Base-by-base conservation (phyloP, 768 basidiomycete species). In the Hygrocybe punicea region DNA sequence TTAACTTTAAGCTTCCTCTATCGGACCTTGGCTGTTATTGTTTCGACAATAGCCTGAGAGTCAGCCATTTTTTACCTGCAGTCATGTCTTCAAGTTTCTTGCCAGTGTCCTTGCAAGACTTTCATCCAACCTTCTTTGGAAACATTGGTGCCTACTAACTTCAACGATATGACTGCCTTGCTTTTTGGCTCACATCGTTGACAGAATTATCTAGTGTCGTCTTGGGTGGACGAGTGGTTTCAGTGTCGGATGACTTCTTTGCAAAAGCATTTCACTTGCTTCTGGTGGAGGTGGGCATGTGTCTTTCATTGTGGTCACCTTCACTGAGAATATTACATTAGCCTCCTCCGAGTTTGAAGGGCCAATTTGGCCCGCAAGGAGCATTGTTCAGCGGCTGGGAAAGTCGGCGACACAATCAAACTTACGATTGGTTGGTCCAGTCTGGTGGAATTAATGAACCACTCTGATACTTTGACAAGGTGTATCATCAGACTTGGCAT, bases 381-480 rank as follows among this genome's bases (percentile, higher is more conserved):
- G 96, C 96, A 0, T 73, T 98, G 21, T 98, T 81, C 71, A 91
- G 87, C 61, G 97, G 95, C 53, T 99, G 97, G 97, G 97, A 99
- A 70, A 82, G 81, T 24, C 77, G 93, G 40, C 76, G 97, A 62
- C 97, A 99, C 71, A 98, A 97, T 71, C 84, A 89, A 1, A 66
- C 79, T 2, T 83, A 86, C 65, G 97, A 99, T 70, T 98, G 97
- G 96, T 93, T 62, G 50, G 54, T 33, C 54, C 10, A 6, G 10
- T 8, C 42, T 17, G 17, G 39, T 16, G 56, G 16, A 55, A n/a
- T 16, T 23, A 24, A 17, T 29, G 8, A 9, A 23, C 44, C 17
- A 29, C 25, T 45, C 48, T 24, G 36, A 48, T 19, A 6, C 19
- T 13, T 29, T 23, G 25, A 51, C 7, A 59, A 95, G 93, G 93